Evolutionary conservation across 805 yeast species (phyloP).

Genomic region (Blastobotrys mokoenaii): DNA sequence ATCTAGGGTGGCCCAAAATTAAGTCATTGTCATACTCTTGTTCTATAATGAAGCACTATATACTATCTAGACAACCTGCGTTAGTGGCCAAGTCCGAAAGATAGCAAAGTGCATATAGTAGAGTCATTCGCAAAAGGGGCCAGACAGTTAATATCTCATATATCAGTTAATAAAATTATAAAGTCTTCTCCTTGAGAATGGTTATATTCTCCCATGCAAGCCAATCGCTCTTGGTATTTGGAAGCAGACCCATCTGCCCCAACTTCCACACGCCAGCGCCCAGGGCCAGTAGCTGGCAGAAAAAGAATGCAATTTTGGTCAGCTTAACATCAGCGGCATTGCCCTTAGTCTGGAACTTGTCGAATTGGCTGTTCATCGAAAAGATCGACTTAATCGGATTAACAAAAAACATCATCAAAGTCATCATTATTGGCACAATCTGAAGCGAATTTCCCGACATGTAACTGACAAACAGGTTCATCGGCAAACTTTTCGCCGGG

Average conservation of each 20-base stretch:
- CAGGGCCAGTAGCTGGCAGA: slow-evolving; percentile 46
- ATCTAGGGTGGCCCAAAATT: background rate
- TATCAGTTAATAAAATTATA: background rate
- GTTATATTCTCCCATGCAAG: slow-evolving; percentile 59
- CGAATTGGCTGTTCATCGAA: slow-evolving; percentile 47
- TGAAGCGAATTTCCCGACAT: slow-evolving; percentile 90
- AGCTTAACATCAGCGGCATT: slow-evolving; percentile 22
- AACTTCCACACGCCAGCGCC: slow-evolving; percentile 79
- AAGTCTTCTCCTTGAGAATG: background rate
- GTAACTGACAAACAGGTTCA: slow-evolving; percentile 84
- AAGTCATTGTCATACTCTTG: background rate
- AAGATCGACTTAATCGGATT: slow-evolving; percentile 70
- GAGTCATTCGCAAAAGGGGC: no score
- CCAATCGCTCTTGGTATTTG: slow-evolving; percentile 87
- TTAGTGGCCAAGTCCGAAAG: no score
- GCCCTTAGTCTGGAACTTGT: slow-evolving; percentile 23
- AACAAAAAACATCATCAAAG: slow-evolving; percentile 64
- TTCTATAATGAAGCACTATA: no score
- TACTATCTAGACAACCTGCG: no score
- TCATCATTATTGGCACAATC: slow-evolving; percentile 84
- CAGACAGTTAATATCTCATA: background rate
- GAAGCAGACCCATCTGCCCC: slow-evolving; percentile 82
- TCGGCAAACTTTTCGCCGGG: slow-evolving; percentile 82
- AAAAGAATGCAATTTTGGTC: slow-evolving; percentile 42
- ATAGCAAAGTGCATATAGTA: no score